Conservation (phyloP, 2,329 filamentous ascomycete species). For the Dactylonectria macrodidyma region DNA sequence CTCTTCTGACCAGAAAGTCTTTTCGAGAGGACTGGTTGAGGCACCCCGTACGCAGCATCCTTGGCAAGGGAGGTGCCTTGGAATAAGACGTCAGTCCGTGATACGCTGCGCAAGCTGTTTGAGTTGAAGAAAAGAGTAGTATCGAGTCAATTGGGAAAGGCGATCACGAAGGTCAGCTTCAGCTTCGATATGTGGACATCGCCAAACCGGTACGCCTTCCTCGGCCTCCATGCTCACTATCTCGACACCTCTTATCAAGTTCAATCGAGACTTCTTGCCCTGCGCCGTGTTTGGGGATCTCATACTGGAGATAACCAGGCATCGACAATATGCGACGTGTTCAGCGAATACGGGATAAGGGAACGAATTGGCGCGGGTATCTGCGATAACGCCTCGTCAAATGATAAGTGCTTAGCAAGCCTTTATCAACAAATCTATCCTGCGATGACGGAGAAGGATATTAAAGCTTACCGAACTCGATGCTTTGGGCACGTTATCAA, state of each 20-base stretch:
- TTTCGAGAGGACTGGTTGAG: too few relatives aligned
- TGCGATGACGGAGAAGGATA: background rate
- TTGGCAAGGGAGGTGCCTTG: background rate
- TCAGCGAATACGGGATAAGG: background rate
- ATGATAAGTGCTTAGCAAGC: background rate
- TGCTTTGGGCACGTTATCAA: background rate
- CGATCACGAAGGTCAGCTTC: background rate
- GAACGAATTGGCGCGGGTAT: background rate
- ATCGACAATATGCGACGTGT: background rate
- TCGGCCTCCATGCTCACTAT: background rate
- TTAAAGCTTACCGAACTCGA: background rate
- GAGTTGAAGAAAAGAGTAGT: background rate
- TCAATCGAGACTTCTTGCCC: background rate
- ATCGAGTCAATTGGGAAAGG: background rate
- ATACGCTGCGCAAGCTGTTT: background rate
- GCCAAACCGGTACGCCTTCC: background rate
- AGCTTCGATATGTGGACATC: background rate
- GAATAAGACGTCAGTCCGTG: background rate
- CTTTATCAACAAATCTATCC: background rate
- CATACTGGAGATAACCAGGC: background rate
- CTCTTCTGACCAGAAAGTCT: too few relatives aligned
- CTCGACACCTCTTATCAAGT: background rate
- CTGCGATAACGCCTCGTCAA: background rate
- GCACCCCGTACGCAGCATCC: too few relatives aligned
- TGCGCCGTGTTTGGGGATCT: background rate